Evolutionary conservation across 371 early-diverging fungal genomes (phyloP).

Genomic region (Fennellomyces sp.): DNA sequence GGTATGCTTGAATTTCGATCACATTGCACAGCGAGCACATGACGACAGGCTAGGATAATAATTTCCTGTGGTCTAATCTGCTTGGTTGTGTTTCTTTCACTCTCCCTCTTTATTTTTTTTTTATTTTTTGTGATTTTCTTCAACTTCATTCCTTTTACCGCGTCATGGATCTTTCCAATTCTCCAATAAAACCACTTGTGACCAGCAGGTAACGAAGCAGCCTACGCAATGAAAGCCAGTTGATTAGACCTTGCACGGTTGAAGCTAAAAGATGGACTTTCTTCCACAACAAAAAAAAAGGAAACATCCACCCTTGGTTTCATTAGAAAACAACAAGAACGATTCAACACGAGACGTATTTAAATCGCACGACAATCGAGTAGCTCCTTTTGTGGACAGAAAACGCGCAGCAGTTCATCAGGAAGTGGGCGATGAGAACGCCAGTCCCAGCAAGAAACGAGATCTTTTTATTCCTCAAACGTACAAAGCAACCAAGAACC

Average conservation of each 20-base stretch:
- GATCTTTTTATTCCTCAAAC: constrained; percentile 15
- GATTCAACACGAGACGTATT: background rate
- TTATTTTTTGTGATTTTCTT: no score
- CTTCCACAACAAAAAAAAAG: background rate
- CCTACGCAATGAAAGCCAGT: background rate
- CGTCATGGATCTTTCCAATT: background rate
- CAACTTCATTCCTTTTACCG: no score
- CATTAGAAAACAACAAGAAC: background rate
- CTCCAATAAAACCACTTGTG: background rate
- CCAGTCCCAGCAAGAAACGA: background rate
- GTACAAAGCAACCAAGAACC: constrained; percentile 9
- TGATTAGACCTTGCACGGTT: no score
- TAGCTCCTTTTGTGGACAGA: no score
- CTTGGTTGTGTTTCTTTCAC: no score
- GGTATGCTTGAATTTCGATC: no score
- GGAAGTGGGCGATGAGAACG: constrained; percentile 8
- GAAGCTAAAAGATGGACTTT: no score
- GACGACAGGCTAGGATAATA: no score
- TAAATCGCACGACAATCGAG: no score
- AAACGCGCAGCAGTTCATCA: background rate
- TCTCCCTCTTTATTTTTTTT: background rate
- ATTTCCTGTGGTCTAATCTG: no score
- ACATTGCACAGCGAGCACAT: no score
- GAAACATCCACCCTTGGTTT: background rate
- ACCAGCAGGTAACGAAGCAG: background rate